Percentiles rank a stretch among this genome's conserved stretches.
Conservation (phyloP, 2,329 filamentous ascomycete genomes). For the Davidsoniella eucalypti region DNA sequence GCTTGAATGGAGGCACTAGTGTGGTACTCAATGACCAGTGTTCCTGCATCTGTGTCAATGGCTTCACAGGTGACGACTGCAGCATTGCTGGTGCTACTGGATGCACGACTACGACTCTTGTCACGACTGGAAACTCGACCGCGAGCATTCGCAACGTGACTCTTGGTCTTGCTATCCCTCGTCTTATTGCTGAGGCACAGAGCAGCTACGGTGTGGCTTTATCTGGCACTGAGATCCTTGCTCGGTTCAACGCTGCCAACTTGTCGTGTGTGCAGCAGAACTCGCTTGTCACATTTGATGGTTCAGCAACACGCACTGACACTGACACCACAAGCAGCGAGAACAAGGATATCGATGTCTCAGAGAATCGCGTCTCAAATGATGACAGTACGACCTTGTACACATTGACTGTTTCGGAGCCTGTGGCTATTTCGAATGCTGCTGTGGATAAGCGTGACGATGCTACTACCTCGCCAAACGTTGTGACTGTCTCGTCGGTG, state of each 20-base stretch:
- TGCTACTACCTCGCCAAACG: not conserved
- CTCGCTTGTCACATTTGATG: constrained; percentile 70
- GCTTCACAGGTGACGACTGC: constrained; percentile 52
- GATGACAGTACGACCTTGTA: too few relatives aligned
- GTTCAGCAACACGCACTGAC: constrained; percentile 24
- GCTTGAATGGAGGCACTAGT: constrained; percentile 67
- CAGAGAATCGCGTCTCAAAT: not conserved
- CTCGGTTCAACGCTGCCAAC: constrained; percentile 57
- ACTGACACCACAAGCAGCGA: constrained; percentile 17
- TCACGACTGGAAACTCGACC: constrained; percentile 23
- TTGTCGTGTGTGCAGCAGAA: constrained; percentile 77
- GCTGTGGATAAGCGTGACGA: not conserved
- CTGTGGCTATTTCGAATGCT: not conserved
- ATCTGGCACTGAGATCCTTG: constrained; percentile 50
- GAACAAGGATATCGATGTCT: constrained; percentile 10
- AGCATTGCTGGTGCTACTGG: constrained; percentile 29
- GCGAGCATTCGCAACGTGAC: constrained; percentile 48
- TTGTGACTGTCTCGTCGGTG: constrained; percentile 7
- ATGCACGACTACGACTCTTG: constrained; percentile 34
- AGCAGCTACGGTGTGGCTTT: constrained; percentile 63
- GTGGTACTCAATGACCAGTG: constrained; percentile 53
- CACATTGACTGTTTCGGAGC: constrained; percentile 1
- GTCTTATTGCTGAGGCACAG: constrained; percentile 48
- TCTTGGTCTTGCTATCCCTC: constrained; percentile 61
- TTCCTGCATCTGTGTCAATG: constrained; percentile 76